Conservation (phyloP, 2,329 filamentous ascomycete species). For the Xylariaceae sp. region DNA sequence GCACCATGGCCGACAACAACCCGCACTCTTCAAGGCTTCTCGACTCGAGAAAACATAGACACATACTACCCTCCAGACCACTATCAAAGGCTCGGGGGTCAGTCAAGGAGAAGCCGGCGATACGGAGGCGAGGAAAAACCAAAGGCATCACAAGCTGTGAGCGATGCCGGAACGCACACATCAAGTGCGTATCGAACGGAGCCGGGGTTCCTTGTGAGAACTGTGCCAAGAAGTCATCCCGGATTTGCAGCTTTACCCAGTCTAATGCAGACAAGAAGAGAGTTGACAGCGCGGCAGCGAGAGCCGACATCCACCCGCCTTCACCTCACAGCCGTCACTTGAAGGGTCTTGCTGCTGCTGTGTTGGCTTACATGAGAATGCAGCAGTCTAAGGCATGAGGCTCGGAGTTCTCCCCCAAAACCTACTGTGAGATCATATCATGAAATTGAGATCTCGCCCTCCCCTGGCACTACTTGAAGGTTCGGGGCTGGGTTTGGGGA, state of each 20-base stretch:
- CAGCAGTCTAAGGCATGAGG: not conserved
- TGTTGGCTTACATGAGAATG: constrained; percentile 4
- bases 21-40: not conserved
- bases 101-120: not conserved
- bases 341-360: constrained; percentile 9
- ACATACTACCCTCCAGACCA: not conserved
- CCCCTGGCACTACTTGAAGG: not conserved
- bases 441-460: not conserved
- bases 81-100: not conserved
- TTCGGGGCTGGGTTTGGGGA: not conserved
- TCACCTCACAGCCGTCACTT: not conserved
- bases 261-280: not conserved
- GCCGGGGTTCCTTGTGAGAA: constrained; percentile 14
- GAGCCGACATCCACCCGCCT: not conserved
- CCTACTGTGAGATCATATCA: not conserved
- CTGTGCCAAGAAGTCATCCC: constrained; percentile 15
- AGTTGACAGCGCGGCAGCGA: not conserved
- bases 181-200: constrained; percentile 18
- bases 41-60: not conserved
- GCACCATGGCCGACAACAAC: not conserved
- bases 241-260: constrained; percentile 15
- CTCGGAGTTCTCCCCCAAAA: not conserved
- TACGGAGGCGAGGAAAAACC: constrained; percentile 9
- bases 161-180: constrained; percentile 17
- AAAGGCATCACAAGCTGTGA: constrained; percentile 25